These are phyloP conservation scores for Sanguinoderma infundibulare DNA, from an alignment of 1,284 basidiomycete genomes.

Conservation along the genomic window DNA sequence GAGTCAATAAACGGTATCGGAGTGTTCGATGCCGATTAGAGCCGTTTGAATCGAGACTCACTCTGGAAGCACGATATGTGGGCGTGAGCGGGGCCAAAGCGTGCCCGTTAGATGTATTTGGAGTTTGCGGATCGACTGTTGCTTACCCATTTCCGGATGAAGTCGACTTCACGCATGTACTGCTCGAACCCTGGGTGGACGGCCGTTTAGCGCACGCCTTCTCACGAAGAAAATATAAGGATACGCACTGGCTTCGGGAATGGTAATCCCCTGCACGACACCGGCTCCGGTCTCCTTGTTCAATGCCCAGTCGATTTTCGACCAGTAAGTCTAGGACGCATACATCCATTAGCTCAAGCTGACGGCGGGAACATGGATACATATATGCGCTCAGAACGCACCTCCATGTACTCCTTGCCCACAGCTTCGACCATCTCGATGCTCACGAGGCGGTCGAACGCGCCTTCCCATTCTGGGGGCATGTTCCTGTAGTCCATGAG, in stretches of 20 bases:
- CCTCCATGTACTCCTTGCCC: slow-evolving; percentile 66
- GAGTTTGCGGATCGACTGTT: neutral
- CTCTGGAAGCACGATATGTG: slow-evolving; percentile 1
- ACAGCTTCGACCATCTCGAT: slow-evolving; percentile 87
- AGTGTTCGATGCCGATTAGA: neutral
- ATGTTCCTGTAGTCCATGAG: slow-evolving; percentile 77
- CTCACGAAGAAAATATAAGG: neutral
- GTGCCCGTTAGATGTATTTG: neutral
- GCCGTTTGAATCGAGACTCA: neutral
- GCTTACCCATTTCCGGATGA: slow-evolving; percentile 80
- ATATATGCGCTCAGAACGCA: slow-evolving; percentile 20
- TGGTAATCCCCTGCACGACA: slow-evolving; percentile 80
- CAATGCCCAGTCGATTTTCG: slow-evolving; percentile 70
- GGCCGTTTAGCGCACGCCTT: neutral
- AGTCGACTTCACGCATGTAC: slow-evolving; percentile 70
- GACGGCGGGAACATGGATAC: neutral
- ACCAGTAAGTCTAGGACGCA: slow-evolving; percentile 55
- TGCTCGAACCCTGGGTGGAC: slow-evolving; percentile 51
- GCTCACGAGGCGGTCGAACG: slow-evolving; percentile 75
- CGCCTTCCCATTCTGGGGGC: slow-evolving; percentile 63
- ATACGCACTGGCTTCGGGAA: slow-evolving; percentile 72
- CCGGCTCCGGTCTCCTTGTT: slow-evolving; percentile 66
- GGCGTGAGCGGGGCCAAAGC: slow-evolving; percentile 25
- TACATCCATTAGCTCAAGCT: neutral
- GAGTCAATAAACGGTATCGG: neutral